Evolutionary conservation across 805 yeast genomes (phyloP).

Genomic region (Barnettozyma vustinii): DNA sequence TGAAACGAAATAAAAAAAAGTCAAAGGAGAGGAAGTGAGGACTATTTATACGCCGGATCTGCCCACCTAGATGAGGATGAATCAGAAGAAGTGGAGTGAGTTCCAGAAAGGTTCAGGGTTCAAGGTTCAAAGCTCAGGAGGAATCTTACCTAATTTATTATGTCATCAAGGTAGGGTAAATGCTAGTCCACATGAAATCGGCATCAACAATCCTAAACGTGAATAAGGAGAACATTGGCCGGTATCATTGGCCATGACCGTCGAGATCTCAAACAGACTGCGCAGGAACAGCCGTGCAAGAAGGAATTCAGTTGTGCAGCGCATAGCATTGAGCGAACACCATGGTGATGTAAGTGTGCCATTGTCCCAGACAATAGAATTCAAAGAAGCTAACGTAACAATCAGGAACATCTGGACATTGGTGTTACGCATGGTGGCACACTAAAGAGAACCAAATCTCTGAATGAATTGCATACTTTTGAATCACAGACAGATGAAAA

Average conservation of each 20-base stretch:
- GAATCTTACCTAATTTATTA: too few relatives aligned
- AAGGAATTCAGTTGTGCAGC: constrained; percentile 57
- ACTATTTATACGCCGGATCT: too few relatives aligned
- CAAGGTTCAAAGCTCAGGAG: too few relatives aligned
- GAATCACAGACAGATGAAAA: background rate
- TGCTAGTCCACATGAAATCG: background rate
- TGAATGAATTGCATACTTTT: constrained; percentile 2
- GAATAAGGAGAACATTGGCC: background rate
- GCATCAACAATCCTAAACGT: background rate
- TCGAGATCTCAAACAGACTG: constrained; percentile 7
- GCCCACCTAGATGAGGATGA: too few relatives aligned
- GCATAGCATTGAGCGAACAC: constrained; percentile 52
- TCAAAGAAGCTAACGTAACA: background rate
- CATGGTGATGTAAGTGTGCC: constrained; percentile 27
- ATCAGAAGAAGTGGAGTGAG: too few relatives aligned
- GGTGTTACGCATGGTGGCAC: background rate
- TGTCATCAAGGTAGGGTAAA: background rate
- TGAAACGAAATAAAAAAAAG: too few relatives aligned
- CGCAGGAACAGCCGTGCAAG: constrained; percentile 35
- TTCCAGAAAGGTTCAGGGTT: too few relatives aligned
- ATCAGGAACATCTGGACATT: constrained; percentile 2
- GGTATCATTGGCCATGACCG: background rate
- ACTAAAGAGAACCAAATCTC: constrained; percentile 15
- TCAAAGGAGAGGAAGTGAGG: too few relatives aligned
- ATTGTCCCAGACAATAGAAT: background rate